Conservation (phyloP, 192 early-diverging fungal species). For the Rhizophagus sp. region DNA sequence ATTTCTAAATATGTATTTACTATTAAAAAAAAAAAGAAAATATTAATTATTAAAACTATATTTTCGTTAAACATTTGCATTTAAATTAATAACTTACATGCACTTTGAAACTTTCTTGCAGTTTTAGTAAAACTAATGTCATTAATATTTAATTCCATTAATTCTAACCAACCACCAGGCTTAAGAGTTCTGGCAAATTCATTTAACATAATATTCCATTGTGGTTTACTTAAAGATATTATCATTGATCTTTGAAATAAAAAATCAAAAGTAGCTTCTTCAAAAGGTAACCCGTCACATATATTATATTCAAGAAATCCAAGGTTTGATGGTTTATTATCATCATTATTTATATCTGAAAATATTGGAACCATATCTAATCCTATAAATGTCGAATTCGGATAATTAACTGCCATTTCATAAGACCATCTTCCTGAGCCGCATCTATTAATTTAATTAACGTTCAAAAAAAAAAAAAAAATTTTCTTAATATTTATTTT, state of each 20-base stretch:
- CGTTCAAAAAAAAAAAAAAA: too few species aligned
- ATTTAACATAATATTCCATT: neutral
- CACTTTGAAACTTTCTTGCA: neutral
- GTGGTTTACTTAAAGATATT: neutral
- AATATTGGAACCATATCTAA: slow-evolving; percentile 10
- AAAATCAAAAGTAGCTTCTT: neutral
- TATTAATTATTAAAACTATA: too few species aligned
- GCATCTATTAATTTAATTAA: neutral
- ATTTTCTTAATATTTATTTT: too few species aligned
- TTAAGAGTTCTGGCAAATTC: slow-evolving; percentile 41
- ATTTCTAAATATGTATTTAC: neutral
- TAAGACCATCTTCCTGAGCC: neutral
- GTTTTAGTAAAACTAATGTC: neutral
- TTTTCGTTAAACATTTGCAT: neutral
- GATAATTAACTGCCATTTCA: slow-evolving; percentile 17
- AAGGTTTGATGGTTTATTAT: neutral
- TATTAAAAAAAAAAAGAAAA: neutral
- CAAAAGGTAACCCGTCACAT: neutral
- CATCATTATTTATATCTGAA: neutral
- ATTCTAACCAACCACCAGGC: slow-evolving; percentile 42
- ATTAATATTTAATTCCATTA: slow-evolving; percentile 37
- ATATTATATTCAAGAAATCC: neutral
- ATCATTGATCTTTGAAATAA: neutral
- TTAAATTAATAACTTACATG: neutral
- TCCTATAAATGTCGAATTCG: slow-evolving; percentile 16